phyloP scores from a whole-genome alignment of 495 filamentous ascomycete genomes.

The Penicillium paradoxum region DNA sequence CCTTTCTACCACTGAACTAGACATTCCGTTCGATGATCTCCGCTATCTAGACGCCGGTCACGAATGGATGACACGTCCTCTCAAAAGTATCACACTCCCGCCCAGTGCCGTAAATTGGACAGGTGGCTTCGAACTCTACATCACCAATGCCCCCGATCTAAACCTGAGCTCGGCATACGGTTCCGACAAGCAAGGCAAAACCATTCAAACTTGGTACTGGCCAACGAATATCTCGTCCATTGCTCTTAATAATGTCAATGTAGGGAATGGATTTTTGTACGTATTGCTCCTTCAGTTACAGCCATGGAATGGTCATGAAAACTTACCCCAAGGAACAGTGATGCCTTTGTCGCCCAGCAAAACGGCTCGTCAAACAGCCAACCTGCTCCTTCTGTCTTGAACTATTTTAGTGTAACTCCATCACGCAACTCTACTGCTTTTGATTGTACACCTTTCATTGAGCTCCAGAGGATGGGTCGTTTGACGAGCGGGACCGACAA shows the following conservation, averaged over 20 bases:
- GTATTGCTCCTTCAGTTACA: neutral
- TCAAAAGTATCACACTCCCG: conserved; percentile 1
- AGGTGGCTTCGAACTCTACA: neutral
- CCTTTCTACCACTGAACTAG: neutral
- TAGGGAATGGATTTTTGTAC: conserved; percentile 4
- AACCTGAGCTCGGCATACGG: conserved; percentile 2
- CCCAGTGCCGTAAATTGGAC: conserved; percentile 4
- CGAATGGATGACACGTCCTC: neutral
- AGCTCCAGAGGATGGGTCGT: neutral
- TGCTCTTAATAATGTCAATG: neutral
- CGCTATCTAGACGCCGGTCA: neutral
- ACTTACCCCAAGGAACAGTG: neutral
- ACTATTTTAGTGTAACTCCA: neutral
- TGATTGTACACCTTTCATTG: neutral
- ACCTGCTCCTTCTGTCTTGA: neutral
- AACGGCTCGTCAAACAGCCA: neutral
- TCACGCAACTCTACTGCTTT: neutral
- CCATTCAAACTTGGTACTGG: conserved; percentile 8
- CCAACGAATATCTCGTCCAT: conserved; percentile 4
- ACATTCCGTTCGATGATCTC: conserved; percentile 1
- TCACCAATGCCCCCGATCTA: neutral
- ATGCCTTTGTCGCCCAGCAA: conserved; percentile 5
- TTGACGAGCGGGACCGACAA: neutral
- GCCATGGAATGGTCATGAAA: neutral
- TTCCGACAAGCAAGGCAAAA: neutral